These are phyloP conservation scores for Fraxinus xanthoxyloides DNA, from an alignment of 305 asterid genomes.

Conservation along the genomic window DNA sequence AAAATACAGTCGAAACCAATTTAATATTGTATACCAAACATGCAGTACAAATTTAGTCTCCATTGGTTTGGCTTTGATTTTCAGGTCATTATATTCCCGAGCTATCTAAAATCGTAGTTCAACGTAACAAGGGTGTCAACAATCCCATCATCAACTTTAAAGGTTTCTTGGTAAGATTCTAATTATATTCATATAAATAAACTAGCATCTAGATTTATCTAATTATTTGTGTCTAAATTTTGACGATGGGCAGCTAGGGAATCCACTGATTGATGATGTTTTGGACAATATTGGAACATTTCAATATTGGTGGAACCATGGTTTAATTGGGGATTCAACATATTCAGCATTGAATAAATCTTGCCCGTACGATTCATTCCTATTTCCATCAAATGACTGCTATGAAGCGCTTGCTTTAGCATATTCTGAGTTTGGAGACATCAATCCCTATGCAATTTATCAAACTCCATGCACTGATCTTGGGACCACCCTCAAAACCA, in stretches of 20 bases:
- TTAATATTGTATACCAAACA: neutral
- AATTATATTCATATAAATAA: neutral
- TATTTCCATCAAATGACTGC: constrained; percentile 40
- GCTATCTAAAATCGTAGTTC: constrained; percentile 46
- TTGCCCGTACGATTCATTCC: constrained; percentile 43
- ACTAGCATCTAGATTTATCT: neutral
- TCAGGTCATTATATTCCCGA: constrained; percentile 62
- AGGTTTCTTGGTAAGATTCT: constrained; percentile 49
- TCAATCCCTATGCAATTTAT: constrained; percentile 50
- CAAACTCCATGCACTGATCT: constrained; percentile 30
- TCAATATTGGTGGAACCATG: constrained; percentile 59
- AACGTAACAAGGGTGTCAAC: constrained; percentile 34
- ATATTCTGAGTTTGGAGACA: constrained; percentile 41
- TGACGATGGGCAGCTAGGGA: constrained; percentile 40
- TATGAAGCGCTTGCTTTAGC: constrained; percentile 36
- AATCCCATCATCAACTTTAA: constrained; percentile 52
- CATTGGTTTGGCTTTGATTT: neutral
- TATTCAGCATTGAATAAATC: constrained; percentile 38
- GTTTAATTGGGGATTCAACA: constrained; percentile 45
- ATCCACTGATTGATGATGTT: constrained; percentile 47
- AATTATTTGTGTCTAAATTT: neutral
- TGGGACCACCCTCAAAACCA: constrained; percentile 32
- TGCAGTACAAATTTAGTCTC: neutral
- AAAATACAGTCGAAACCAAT: neutral
- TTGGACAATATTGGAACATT: constrained; percentile 53